Evolutionary conservation across 176 grass and related monocot genomes (phyloP).

Genomic region (Rhynchospora pubera): DNA sequence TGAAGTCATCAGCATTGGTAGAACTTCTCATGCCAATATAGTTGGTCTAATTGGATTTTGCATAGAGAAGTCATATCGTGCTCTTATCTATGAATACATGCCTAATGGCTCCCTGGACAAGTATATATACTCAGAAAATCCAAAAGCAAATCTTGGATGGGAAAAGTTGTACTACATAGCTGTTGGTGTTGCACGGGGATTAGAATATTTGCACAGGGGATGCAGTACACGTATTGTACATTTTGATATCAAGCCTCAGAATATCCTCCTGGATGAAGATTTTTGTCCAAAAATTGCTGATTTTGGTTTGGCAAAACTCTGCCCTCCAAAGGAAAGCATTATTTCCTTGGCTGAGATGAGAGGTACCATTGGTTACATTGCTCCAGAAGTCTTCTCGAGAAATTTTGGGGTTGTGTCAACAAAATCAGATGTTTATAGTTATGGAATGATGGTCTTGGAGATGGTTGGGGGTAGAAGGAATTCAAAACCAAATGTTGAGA

Average conservation of each 20-base stretch:
- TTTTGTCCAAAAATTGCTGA: conserved; percentile 47
- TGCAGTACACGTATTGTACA: conserved; percentile 41
- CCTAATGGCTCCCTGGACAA: conserved; percentile 48
- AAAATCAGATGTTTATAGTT: conserved; percentile 44
- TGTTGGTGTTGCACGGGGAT: conserved; percentile 30
- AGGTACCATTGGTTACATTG: conserved; percentile 50
- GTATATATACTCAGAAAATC: conserved; percentile 33
- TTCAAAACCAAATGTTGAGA: conserved; percentile 34
- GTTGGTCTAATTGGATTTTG: conserved; percentile 46
- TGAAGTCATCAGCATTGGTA: conserved; percentile 33
- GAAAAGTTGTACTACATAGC: conserved; percentile 36
- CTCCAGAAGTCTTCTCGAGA: conserved; percentile 44
- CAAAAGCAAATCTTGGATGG: conserved; percentile 29
- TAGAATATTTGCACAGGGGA: conserved; percentile 44
- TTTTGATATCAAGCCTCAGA: conserved; percentile 57
- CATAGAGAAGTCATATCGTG: conserved; percentile 29
- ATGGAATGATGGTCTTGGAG: conserved; percentile 46
- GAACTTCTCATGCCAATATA: conserved; percentile 52
- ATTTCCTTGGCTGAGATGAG: conserved; percentile 41
- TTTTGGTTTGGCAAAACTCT: conserved; percentile 51
- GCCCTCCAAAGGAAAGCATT: conserved; percentile 30
- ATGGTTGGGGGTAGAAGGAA: conserved; percentile 43
- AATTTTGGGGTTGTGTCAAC: conserved; percentile 31
- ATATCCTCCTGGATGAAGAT: conserved; percentile 41
- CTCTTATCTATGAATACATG: conserved; percentile 61